Evolutionary conservation across 257 asterid species (phyloP).

Genomic region (Ocimum tenuiflorum): DNA sequence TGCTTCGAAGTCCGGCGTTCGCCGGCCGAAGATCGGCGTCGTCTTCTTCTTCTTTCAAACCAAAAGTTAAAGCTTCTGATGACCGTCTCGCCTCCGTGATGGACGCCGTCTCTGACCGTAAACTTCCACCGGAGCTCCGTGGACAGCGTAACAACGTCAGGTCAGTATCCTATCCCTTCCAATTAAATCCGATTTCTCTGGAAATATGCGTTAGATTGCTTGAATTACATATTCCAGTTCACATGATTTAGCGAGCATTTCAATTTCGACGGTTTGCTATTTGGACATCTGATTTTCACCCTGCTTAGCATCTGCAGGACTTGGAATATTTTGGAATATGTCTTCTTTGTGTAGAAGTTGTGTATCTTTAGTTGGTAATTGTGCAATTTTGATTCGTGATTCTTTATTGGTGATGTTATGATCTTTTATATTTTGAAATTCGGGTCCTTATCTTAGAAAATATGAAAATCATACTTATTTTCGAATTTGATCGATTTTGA

Average conservation of each 20-base stretch:
- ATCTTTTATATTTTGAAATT: not conserved
- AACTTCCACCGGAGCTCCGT: slow-evolving; percentile 87
- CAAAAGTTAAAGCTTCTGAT: slow-evolving; percentile 25
- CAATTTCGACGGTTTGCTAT: not conserved
- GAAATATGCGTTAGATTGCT: not conserved
- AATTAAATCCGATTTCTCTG: not conserved
- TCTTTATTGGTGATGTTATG: not conserved
- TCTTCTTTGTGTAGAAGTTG: not conserved
- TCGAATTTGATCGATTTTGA: not conserved
- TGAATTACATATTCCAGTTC: not conserved
- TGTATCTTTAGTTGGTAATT: not conserved
- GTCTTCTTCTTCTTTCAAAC: slow-evolving; percentile 27
- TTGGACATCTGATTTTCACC: not conserved
- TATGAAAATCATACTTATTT: not conserved
- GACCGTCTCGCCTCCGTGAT: slow-evolving; percentile 77
- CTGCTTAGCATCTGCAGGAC: not conserved
- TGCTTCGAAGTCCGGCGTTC: slow-evolving; percentile 12
- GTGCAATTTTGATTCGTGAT: not conserved
- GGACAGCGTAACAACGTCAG: slow-evolving; percentile 76
- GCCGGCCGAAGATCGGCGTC: slow-evolving; percentile 25
- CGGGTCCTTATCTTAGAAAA: not conserved
- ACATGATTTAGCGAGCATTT: not conserved
- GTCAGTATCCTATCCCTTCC: slow-evolving; percentile 19
- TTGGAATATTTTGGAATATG: not conserved
- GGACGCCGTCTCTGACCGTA: slow-evolving; percentile 73